Evolutionary conservation across 129 eudicot genomes (phyloP).

Genomic region (Lonicera japonica): DNA sequence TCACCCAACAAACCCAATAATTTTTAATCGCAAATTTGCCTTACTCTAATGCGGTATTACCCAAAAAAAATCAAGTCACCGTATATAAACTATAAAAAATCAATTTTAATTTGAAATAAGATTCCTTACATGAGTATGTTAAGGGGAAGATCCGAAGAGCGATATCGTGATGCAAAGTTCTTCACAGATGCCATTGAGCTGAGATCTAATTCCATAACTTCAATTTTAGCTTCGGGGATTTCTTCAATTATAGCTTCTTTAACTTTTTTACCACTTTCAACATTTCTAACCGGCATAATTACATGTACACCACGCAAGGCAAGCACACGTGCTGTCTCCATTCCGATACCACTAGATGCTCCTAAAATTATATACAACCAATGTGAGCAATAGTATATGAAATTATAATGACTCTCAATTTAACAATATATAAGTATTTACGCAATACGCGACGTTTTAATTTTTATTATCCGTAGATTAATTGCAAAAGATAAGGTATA

Average conservation of each 20-base stretch:
- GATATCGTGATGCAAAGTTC: constrained; percentile 47
- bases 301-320: constrained; percentile 53
- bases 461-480: too few relatives aligned
- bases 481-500: too few relatives aligned
- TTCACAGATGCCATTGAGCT: constrained; percentile 40
- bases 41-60: too few relatives aligned
- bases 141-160: constrained; percentile 36
- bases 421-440: too few relatives aligned
- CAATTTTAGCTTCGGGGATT: constrained; percentile 47
- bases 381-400: too few relatives aligned
- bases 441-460: too few relatives aligned
- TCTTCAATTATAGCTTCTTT: constrained; percentile 42
- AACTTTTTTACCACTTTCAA: constrained; percentile 38
- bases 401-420: too few relatives aligned
- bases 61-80: too few relatives aligned
- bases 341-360: constrained; percentile 63
- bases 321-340: constrained; percentile 46
- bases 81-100: too few relatives aligned
- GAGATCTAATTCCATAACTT: constrained; percentile 65
- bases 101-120: too few relatives aligned
- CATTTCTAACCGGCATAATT: constrained; percentile 58
- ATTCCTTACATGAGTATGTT: constrained; percentile 56
- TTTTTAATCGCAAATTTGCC: background rate
- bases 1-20: constrained; percentile 2
- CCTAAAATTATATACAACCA: constrained; percentile 24